Percentiles rank a stretch among this genome's conserved stretches.
Evolutionary conservation across 768 basidiomycete genomes (phyloP).

Genomic region (Boletus reticuloceps): DNA sequence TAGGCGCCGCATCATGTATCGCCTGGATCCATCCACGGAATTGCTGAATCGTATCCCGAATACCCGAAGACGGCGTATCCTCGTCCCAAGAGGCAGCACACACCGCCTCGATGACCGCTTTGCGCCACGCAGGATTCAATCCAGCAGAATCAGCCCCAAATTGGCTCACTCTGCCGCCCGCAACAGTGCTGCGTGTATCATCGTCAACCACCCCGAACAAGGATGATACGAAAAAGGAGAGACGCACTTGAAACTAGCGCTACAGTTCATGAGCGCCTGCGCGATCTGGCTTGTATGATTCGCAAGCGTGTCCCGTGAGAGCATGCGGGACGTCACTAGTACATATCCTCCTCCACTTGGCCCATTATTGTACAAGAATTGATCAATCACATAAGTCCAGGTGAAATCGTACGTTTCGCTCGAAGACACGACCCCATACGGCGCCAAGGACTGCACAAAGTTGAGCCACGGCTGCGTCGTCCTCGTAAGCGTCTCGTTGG

Average conservation of each 20-base stretch:
- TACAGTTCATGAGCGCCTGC: constrained; percentile 10
- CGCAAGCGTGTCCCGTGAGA: constrained; percentile 29
- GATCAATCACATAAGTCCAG: not conserved
- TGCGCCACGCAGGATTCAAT: constrained; percentile 49
- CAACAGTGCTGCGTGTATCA: constrained; percentile 34
- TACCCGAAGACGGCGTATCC: constrained; percentile 8
- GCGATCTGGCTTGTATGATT: constrained; percentile 24
- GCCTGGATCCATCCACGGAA: constrained; percentile 5
- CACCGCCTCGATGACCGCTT: constrained; percentile 25
- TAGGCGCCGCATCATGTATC: constrained; percentile 20
- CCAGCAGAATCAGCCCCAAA: constrained; percentile 38
- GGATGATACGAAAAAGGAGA: too few relatives aligned
- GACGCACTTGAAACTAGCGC: constrained; percentile 3
- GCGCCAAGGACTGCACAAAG: constrained; percentile 12
- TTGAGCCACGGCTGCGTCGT: constrained; percentile 35
- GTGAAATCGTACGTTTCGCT: not conserved
- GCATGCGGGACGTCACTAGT: constrained; percentile 25
- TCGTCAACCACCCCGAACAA: constrained; percentile 2
- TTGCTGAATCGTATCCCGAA: constrained; percentile 9
- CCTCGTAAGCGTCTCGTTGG: constrained; percentile 33
- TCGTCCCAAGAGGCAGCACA: constrained; percentile 20
- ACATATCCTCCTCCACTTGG: constrained; percentile 22
- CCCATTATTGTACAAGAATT: not conserved
- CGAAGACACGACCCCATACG: constrained; percentile 4
- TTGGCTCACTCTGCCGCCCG: constrained; percentile 42